Evolutionary conservation across 768 basidiomycete species (phyloP).

Genomic region (Psilocybe cubensis): DNA sequence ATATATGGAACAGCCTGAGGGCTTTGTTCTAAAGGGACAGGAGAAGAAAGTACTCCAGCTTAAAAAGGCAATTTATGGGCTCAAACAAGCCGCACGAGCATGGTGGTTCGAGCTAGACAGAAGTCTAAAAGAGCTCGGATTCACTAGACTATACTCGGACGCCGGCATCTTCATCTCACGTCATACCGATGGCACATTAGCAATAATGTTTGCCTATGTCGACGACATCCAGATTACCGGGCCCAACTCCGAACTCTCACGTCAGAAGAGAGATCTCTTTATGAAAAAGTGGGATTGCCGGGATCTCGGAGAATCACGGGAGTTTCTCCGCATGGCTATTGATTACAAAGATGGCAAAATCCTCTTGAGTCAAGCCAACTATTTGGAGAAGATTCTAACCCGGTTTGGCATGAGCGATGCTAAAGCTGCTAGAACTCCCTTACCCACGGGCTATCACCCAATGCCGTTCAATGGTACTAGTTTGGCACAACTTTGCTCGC

Average conservation of each 20-base stretch:
- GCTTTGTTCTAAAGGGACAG: background rate
- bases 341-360: background rate
- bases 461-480: no score
- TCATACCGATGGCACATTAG: background rate
- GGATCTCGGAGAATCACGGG: conserved; percentile 19
- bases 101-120: no score
- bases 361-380: background rate
- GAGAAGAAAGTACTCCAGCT: no score
- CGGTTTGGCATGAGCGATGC: conserved; percentile 11
- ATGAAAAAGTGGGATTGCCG: conserved; percentile 25
- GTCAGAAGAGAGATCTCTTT: conserved; percentile 8
- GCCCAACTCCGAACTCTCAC: no score
- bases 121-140: no score
- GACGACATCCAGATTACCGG: no score
- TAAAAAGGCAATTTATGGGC: no score
- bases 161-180: background rate
- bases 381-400: conserved; percentile 13
- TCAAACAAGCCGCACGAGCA: no score
- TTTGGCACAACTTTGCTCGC: no score
- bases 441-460: background rate
- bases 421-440: background rate
- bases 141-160: no score
- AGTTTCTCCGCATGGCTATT: conserved; percentile 23
- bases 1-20: conserved; percentile 2
- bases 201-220: background rate